phyloP scores from a whole-genome alignment of 805 yeast species.

The Suhomyces sp. region DNA sequence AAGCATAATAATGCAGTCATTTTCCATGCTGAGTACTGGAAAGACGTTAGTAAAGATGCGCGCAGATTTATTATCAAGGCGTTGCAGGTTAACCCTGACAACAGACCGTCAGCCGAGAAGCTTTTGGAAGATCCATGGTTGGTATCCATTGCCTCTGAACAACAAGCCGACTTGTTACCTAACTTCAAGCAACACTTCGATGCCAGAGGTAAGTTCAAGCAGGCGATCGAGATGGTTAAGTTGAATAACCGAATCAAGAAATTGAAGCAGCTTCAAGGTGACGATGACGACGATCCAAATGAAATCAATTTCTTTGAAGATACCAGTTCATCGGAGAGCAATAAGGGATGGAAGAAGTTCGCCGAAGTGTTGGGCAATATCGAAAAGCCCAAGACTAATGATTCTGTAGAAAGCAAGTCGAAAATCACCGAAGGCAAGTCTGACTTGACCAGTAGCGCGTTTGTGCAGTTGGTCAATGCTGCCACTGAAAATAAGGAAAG shows the following conservation, averaged over 20 bases:
- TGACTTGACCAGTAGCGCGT: conserved; percentile 49
- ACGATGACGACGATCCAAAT: conserved; percentile 51
- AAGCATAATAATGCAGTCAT: conserved; percentile 68
- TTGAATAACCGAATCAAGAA: conserved; percentile 76
- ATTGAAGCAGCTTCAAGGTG: conserved; percentile 59
- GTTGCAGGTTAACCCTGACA: conserved; percentile 62
- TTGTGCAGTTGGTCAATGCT: conserved; percentile 68
- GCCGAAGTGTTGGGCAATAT: conserved; percentile 21
- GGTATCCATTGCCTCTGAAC: conserved; percentile 45
- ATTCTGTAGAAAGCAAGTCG: not conserved
- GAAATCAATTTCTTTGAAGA: conserved; percentile 46
- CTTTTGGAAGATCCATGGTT: conserved; percentile 74
- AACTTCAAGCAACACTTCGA: conserved; percentile 75
- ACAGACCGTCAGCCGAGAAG: conserved; percentile 66
- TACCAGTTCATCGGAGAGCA: conserved; percentile 18
- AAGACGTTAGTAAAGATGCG: conserved; percentile 73
- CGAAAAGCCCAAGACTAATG: conserved; percentile 16
- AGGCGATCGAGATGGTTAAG: conserved; percentile 80
- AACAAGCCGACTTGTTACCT: conserved; percentile 71
- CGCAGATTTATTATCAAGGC: conserved; percentile 71
- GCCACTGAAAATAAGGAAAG: conserved; percentile 61
- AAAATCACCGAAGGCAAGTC: conserved; percentile 21
- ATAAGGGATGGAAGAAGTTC: conserved; percentile 27
- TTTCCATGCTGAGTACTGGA: conserved; percentile 88
- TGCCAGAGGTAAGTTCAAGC: conserved; percentile 79